Evolutionary conservation across 176 grass and related monocot genomes (phyloP).

Genomic region (Alopecurus myosuroides): DNA sequence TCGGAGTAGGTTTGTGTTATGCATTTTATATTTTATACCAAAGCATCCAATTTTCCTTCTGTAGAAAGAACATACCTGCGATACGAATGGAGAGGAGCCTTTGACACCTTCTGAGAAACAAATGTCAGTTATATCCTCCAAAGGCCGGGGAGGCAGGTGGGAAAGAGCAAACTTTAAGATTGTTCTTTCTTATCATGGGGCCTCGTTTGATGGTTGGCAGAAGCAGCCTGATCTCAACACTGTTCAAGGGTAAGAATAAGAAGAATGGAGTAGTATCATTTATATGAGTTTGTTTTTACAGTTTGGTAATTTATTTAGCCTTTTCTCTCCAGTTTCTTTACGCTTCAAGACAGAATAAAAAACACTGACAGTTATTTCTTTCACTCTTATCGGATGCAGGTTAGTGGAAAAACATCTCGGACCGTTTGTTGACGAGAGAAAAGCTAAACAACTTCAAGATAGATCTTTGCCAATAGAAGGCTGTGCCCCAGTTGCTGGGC

Average conservation of each 20-base stretch:
- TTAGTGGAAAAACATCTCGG: constrained; percentile 70
- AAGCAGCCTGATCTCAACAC: constrained; percentile 82
- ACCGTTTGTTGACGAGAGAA: constrained; percentile 87
- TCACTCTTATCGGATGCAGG: constrained; percentile 28
- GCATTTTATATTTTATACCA: neutral
- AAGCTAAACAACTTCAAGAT: constrained; percentile 71
- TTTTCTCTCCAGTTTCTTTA: constrained; percentile 8
- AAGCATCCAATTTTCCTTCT: neutral
- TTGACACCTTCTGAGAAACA: constrained; percentile 5
- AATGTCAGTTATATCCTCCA: constrained; percentile 21
- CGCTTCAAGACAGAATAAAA: neutral
- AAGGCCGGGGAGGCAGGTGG: constrained; percentile 73
- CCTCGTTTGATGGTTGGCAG: constrained; percentile 89
- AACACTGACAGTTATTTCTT: neutral
- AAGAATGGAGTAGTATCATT: neutral
- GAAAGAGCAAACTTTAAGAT: constrained; percentile 79
- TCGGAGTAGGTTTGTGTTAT: neutral
- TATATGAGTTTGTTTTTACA: neutral
- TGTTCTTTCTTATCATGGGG: constrained; percentile 78
- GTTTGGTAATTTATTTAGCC: neutral
- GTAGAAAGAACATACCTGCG: constrained; percentile 21
- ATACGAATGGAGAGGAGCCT: constrained; percentile 25
- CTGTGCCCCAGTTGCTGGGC: constrained; percentile 67
- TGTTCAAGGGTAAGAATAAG: constrained; percentile 85
- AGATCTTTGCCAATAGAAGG: constrained; percentile 89